Percentiles rank a stretch among this genome's conserved stretches.
phyloP scores from a whole-genome alignment of 805 yeast species.

The Kazachstania bromeliacearum region DNA sequence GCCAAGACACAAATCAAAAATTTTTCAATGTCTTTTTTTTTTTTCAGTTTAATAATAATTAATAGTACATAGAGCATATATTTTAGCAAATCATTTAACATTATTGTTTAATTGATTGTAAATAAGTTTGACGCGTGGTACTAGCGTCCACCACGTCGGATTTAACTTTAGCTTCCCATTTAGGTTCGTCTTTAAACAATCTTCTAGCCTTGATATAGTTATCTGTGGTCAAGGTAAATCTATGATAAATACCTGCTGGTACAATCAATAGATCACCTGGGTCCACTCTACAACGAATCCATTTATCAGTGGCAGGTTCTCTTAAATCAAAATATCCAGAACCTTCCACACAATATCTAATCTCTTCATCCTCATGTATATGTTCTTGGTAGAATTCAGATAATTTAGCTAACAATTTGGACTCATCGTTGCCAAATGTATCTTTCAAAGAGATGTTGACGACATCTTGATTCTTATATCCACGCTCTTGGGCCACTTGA shows the following conservation, averaged over 20 bases:
- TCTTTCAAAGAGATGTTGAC: slow-evolving; percentile 47
- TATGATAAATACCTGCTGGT: slow-evolving; percentile 92
- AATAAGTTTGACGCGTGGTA: slow-evolving; percentile 37
- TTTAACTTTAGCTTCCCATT: slow-evolving; percentile 82
- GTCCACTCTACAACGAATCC: slow-evolving; percentile 67
- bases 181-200: slow-evolving; percentile 88
- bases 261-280: slow-evolving; percentile 58
- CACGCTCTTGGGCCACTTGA: slow-evolving; percentile 54
- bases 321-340: slow-evolving; percentile 88
- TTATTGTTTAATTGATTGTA: slow-evolving; percentile 22
- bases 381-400: slow-evolving; percentile 72
- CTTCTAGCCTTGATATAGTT: slow-evolving; percentile 70
- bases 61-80: too few species aligned
- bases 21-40: too few species aligned
- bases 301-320: slow-evolving; percentile 40
- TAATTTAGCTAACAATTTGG: slow-evolving; percentile 54
- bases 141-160: slow-evolving; percentile 42
- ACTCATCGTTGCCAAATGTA: slow-evolving; percentile 53
- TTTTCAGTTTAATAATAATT: too few species aligned
- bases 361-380: slow-evolving; percentile 94
- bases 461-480: slow-evolving; percentile 72
- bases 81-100: too few species aligned
- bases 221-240: slow-evolving; percentile 65
- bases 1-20: too few species aligned
- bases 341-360: slow-evolving; percentile 81